Conservation (phyloP, 805 yeast genomes). For the Candida peoriensis region DNA sequence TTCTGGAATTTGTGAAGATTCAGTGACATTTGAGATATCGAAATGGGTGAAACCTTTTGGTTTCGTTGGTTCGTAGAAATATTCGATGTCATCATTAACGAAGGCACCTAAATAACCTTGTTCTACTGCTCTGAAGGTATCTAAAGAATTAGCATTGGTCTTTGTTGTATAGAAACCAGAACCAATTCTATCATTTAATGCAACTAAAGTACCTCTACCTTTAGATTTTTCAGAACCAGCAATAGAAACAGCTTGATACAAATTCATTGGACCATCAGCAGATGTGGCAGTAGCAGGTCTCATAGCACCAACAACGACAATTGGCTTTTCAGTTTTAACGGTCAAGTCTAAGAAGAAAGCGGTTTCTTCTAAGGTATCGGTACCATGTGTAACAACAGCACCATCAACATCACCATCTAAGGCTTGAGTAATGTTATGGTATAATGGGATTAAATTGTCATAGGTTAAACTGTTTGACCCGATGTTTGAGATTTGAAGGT, state of each 20-base stretch:
- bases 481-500: constrained; percentile 36
- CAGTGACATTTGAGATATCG: constrained; percentile 26
- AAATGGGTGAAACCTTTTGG: constrained; percentile 32
- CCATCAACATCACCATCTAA: constrained; percentile 41
- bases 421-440: constrained; percentile 40
- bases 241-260: constrained; percentile 61
- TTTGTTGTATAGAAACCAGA: constrained; percentile 65
- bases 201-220: constrained; percentile 58
- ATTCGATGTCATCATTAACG: constrained; percentile 58
- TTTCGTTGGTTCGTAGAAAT: constrained; percentile 53
- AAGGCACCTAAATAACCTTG: constrained; percentile 68
- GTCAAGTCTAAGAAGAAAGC: constrained; percentile 57
- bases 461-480: constrained; percentile 56
- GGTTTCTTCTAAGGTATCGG: constrained; percentile 65
- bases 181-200: constrained; percentile 61
- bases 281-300: constrained; percentile 66
- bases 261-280: constrained; percentile 70
- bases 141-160: constrained; percentile 61
- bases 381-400: constrained; percentile 66
- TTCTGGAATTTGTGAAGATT: constrained; percentile 26
- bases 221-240: constrained; percentile 47
- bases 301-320: constrained; percentile 53
- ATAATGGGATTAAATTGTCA: constrained; percentile 38
- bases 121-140: constrained; percentile 61
- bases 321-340: constrained; percentile 28